These are phyloP conservation scores for Geotrichum restrictum DNA, from an alignment of 1,139 yeast genomes.

Conservation along the genomic window DNA sequence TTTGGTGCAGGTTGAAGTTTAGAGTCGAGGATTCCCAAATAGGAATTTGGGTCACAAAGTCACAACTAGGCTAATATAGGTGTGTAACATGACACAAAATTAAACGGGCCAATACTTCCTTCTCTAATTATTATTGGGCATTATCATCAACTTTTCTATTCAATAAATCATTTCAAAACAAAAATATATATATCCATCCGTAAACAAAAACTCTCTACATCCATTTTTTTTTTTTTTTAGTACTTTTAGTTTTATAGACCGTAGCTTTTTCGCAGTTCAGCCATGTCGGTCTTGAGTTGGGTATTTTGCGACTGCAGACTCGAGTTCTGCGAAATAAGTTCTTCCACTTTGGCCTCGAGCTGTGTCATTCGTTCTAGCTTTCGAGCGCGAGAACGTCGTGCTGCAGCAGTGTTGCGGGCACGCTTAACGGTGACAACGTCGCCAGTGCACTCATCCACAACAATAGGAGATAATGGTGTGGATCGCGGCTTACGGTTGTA, in stretches of 20 bases:
- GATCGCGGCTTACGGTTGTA: conserved; percentile 42
- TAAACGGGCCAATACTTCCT: no score
- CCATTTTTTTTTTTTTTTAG: background rate
- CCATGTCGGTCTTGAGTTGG: conserved; percentile 16
- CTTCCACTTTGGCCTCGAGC: conserved; percentile 76
- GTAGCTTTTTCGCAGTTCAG: conserved; percentile 6
- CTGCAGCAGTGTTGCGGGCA: conserved; percentile 97
- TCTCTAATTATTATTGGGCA: no score
- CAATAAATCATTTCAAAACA: background rate
- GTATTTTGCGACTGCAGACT: conserved; percentile 40
- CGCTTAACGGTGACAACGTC: conserved; percentile 52
- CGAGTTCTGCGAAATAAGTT: conserved; percentile 44
- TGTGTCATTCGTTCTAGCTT: conserved; percentile 90
- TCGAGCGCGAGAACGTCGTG: conserved; percentile 92
- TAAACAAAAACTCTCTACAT: background rate
- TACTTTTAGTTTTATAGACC: conserved; percentile 7
- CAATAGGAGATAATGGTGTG: conserved; percentile 56
- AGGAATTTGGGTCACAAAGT: no score
- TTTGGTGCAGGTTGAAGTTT: no score
- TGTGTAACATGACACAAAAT: no score
- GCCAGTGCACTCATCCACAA: conserved; percentile 45
- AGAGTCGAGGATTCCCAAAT: no score
- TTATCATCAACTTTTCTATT: no score
- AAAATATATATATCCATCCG: background rate
- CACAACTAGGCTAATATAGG: no score